Evolutionary conservation across 208 protist genomes (phyloP).

Genomic region (Trypanosoma theileri): DNA sequence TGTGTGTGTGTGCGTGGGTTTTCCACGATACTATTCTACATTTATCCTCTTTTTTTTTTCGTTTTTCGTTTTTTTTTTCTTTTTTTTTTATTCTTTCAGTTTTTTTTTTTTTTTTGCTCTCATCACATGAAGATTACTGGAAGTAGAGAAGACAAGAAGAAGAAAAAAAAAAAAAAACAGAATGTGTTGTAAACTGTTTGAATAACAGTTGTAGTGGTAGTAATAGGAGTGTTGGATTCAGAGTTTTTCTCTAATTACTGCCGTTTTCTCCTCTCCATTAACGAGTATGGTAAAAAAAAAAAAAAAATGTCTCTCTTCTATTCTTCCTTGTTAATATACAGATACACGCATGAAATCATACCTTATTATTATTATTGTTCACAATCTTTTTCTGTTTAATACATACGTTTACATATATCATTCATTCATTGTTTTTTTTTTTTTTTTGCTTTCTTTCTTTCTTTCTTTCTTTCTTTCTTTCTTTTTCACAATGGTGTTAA

Average conservation of each 20-base stretch:
- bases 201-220: too few species aligned
- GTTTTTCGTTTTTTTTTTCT: slow-evolving; percentile 34
- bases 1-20: not conserved
- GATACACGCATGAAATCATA: too few species aligned
- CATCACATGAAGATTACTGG: not conserved
- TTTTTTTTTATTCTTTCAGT: slow-evolving; percentile 17
- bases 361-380: too few species aligned
- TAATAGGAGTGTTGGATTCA: too few species aligned
- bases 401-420: slow-evolving; percentile 13
- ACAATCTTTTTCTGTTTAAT: not conserved
- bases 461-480: too few species aligned
- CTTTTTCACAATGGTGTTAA: too few species aligned
- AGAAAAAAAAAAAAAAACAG: not conserved
- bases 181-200: too few species aligned
- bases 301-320: not conserved
- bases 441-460: too few species aligned
- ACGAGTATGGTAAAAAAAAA: not conserved
- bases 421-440: slow-evolving; percentile 7
- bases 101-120: slow-evolving; percentile 3
- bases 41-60: slow-evolving; percentile 7
- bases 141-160: too few species aligned
- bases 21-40: slow-evolving; percentile 1
- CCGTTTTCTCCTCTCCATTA: too few species aligned
- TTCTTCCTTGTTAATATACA: too few species aligned
- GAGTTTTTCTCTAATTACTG: too few species aligned